phyloP scores from a whole-genome alignment of 768 basidiomycete species.

The Termitomyces bulborhizus region DNA sequence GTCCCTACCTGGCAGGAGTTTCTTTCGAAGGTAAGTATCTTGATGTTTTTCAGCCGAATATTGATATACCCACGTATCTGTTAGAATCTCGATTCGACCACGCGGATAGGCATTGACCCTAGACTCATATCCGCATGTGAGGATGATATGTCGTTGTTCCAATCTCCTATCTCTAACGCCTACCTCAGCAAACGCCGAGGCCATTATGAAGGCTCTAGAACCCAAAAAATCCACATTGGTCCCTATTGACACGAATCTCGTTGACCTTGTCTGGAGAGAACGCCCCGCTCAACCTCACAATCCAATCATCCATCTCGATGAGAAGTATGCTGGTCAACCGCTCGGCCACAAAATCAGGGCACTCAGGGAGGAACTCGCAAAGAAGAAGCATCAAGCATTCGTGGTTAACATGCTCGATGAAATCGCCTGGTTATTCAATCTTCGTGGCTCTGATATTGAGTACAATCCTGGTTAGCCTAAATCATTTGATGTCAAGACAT shows the following conservation, averaged over 20 bases:
- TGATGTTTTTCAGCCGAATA: too few relatives aligned
- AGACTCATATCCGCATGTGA: constrained; percentile 63
- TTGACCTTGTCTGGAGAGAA: constrained; percentile 75
- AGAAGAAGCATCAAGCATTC: constrained; percentile 61
- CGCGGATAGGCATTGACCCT: constrained; percentile 79
- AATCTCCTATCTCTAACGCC: neutral
- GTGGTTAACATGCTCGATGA: constrained; percentile 91
- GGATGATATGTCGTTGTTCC: constrained; percentile 6
- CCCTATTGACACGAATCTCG: constrained; percentile 61
- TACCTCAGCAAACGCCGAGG: constrained; percentile 54
- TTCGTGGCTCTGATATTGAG: constrained; percentile 88
- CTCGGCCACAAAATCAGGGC: constrained; percentile 60
- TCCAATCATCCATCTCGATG: constrained; percentile 59
- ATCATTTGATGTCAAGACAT: neutral
- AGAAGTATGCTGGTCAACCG: constrained; percentile 70
- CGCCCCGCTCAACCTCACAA: constrained; percentile 67
- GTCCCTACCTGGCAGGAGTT: constrained; percentile 91
- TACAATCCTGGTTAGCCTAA: constrained; percentile 52
- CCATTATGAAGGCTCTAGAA: constrained; percentile 50
- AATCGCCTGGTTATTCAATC: constrained; percentile 90
- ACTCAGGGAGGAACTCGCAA: constrained; percentile 58
- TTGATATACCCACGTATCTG: neutral
- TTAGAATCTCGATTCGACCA: constrained; percentile 55
- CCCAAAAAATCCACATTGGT: constrained; percentile 56
- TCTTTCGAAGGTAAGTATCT: constrained; percentile 51